Evolutionary conservation across 2,329 filamentous ascomycete species (phyloP).

Genomic region (Paracoccidioides brasiliensis): DNA sequence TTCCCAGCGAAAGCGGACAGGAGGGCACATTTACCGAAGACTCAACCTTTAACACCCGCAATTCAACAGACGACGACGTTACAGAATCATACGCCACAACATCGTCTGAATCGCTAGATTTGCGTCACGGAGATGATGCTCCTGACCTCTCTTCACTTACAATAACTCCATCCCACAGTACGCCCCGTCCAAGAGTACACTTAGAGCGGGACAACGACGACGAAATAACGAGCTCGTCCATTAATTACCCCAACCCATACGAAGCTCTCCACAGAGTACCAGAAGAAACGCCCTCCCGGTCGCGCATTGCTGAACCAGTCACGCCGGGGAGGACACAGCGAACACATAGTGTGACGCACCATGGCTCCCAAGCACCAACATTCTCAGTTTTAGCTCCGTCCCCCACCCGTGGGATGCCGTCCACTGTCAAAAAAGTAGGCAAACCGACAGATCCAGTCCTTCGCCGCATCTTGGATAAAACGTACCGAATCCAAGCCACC

Average conservation of each 20-base stretch:
- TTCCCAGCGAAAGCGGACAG: conserved; percentile 43
- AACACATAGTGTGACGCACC: conserved; percentile 31
- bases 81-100: conserved; percentile 31
- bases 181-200: conserved; percentile 26
- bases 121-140: conserved; percentile 28
- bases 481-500: conserved; percentile 84
- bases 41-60: conserved; percentile 41
- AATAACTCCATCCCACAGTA: conserved; percentile 35
- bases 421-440: conserved; percentile 25
- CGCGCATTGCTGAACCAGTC: conserved; percentile 20
- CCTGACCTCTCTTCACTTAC: conserved; percentile 33
- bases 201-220: conserved; percentile 22
- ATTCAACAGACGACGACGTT: conserved; percentile 26
- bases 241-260: conserved; percentile 60
- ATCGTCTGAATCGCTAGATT: conserved; percentile 21
- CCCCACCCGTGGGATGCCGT: conserved; percentile 31
- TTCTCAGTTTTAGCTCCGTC: conserved; percentile 45
- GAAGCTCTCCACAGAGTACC: conserved; percentile 49
- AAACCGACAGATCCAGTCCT: conserved; percentile 57
- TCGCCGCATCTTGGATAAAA: conserved; percentile 88
- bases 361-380: conserved; percentile 44
- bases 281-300: conserved; percentile 20
- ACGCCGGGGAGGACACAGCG: conserved; percentile 23
- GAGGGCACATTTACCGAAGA: conserved; percentile 42
- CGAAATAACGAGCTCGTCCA: conserved; percentile 27